Evolutionary conservation across 2,329 filamentous ascomycete genomes (phyloP).

Genomic region (Aureobasidium mangrovei): DNA sequence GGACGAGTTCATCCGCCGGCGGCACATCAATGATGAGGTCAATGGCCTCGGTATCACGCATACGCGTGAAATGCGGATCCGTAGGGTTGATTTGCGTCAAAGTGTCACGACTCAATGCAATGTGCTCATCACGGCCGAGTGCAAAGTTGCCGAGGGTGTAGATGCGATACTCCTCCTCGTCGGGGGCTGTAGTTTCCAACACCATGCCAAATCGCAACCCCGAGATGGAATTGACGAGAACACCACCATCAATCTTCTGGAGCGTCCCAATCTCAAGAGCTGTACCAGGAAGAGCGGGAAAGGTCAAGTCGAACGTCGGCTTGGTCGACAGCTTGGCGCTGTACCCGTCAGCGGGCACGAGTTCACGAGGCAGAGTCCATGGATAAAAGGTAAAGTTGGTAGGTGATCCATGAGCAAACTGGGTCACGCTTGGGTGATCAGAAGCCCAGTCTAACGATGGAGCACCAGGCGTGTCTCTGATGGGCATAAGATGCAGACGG

Average conservation of each 20-base stretch:
- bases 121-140: constrained; percentile 78
- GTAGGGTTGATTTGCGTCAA: constrained; percentile 58
- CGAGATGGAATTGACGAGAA: constrained; percentile 52
- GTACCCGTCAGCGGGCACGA: constrained; percentile 69
- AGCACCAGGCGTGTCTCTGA: constrained; percentile 46
- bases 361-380: constrained; percentile 73
- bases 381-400: constrained; percentile 82
- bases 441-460: constrained; percentile 46
- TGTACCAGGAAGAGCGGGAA: constrained; percentile 48
- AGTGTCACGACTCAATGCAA: constrained; percentile 69
- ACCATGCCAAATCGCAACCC: constrained; percentile 58
- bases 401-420: constrained; percentile 48
- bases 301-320: constrained; percentile 62
- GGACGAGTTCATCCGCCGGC: neutral
- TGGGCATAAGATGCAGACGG: constrained; percentile 66
- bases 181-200: constrained; percentile 45
- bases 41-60: constrained; percentile 63
- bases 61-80: constrained; percentile 75
- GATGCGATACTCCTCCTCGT: constrained; percentile 55
- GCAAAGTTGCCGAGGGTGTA: constrained; percentile 72
- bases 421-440: constrained; percentile 45
- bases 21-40: constrained; percentile 60
- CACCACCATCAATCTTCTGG: constrained; percentile 50
- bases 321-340: constrained; percentile 64
- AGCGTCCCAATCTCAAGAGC: constrained; percentile 36